A percentile compares a stretch with the other conserved stretches of the same genome.
These are phyloP conservation scores for Salvia splendens DNA, from an alignment of 257 asterid species.

Conservation along the genomic window DNA sequence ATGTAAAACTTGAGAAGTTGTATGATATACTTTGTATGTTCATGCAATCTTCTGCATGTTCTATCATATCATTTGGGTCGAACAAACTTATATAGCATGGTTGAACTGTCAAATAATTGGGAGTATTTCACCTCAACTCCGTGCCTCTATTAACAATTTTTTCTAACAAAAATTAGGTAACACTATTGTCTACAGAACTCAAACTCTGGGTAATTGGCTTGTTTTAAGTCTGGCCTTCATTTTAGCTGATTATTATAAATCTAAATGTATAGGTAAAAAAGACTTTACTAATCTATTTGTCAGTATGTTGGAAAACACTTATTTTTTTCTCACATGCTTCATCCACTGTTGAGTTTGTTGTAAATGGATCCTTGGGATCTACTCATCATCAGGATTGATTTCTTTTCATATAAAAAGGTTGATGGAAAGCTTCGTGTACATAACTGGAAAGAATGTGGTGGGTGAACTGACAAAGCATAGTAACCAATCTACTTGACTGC, in stretches of 20 bases:
- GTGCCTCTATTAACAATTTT: slow-evolving; percentile 18
- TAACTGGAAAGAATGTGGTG: slow-evolving; percentile 8
- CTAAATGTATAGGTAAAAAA: background rate
- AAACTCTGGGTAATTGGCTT: background rate
- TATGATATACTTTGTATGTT: slow-evolving; percentile 3
- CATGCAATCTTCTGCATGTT: slow-evolving; percentile 29
- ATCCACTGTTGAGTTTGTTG: slow-evolving; percentile 16
- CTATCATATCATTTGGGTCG: slow-evolving; percentile 22
- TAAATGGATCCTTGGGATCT: slow-evolving; percentile 10
- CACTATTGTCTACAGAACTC: background rate
- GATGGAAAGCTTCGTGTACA: slow-evolving; percentile 12
- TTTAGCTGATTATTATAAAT: slow-evolving; percentile 9
- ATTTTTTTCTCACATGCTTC: background rate
- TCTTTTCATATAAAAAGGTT: background rate
- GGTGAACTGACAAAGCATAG: background rate
- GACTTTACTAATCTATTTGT: slow-evolving; percentile 5
- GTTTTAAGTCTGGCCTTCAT: slow-evolving; percentile 8
- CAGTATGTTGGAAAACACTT: slow-evolving; percentile 1
- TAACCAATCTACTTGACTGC: slow-evolving; percentile 7
- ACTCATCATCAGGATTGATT: background rate
- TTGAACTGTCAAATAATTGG: slow-evolving; percentile 18
- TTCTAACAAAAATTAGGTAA: background rate
- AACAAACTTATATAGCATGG: slow-evolving; percentile 21
- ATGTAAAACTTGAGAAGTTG: slow-evolving; percentile 17
- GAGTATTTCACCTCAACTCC: slow-evolving; percentile 7